phyloP scores from a whole-genome alignment of 164 flowering plant species.

The Stephania yunnanensis region DNA sequence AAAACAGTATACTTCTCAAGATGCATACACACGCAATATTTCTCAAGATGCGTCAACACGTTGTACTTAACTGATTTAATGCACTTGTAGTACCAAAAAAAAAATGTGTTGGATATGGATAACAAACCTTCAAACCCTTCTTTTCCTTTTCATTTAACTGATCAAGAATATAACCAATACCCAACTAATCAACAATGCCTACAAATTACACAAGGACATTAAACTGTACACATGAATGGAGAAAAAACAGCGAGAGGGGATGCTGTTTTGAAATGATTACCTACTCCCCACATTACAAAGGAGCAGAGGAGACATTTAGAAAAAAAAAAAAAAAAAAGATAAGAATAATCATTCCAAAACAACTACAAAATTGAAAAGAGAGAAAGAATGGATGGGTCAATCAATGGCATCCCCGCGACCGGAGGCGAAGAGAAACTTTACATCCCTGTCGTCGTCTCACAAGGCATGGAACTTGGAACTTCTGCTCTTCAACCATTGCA shows the following conservation, averaged over 20 bases:
- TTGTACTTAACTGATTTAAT: too few relatives aligned
- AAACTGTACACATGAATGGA: conserved; percentile 53
- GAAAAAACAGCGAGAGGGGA: background rate
- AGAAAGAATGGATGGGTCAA: conserved; percentile 3
- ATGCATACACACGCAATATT: too few relatives aligned
- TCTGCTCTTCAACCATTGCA: conserved; percentile 89
- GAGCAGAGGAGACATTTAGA: conserved; percentile 20
- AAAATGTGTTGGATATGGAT: background rate
- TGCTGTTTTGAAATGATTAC: conserved; percentile 44
- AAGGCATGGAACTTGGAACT: conserved; percentile 53
- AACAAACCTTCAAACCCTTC: background rate
- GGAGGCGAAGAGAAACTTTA: background rate
- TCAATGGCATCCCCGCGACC: background rate
- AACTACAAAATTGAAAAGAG: background rate
- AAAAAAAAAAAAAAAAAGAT: conserved; percentile 15
- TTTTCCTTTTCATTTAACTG: conserved; percentile 7
- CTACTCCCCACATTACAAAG: conserved; percentile 27
- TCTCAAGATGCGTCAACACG: too few relatives aligned
- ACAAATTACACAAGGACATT: conserved; percentile 30
- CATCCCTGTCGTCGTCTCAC: conserved; percentile 33
- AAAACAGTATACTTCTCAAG: too few relatives aligned
- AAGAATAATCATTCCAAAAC: conserved; percentile 46
- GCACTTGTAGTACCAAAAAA: too few relatives aligned
- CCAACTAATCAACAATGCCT: conserved; percentile 32
- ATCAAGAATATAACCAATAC: conserved; percentile 18